Conservation (phyloP, 331 rosid genomes). For the Dryas integrifolia region DNA sequence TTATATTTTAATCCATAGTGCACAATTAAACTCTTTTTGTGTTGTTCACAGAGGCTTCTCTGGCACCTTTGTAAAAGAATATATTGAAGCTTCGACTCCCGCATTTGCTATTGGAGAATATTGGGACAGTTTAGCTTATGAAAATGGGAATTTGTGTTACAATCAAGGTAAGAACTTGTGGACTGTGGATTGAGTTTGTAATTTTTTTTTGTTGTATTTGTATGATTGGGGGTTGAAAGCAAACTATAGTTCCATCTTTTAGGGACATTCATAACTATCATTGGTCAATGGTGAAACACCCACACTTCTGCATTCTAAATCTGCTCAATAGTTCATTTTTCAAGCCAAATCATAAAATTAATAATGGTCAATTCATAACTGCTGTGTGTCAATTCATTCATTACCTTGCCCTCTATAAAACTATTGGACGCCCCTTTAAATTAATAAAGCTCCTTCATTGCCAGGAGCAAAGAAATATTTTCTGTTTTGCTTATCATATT, state of each 20-base stretch:
- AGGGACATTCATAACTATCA: not conserved
- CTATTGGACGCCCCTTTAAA: not conserved
- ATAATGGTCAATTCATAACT: not conserved
- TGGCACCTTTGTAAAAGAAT: slow-evolving; percentile 67
- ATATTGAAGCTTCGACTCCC: slow-evolving; percentile 66
- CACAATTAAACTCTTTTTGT: slow-evolving; percentile 17
- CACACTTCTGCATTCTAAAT: not conserved
- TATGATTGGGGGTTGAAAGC: slow-evolving; percentile 14
- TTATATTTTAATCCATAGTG: not conserved
- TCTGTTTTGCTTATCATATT: not conserved
- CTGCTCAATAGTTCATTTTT: not conserved
- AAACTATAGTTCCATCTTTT: slow-evolving; percentile 1
- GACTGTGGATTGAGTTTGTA: slow-evolving; percentile 13
- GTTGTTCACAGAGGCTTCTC: slow-evolving; percentile 59
- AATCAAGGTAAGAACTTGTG: slow-evolving; percentile 57
- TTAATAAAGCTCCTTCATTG: not conserved
- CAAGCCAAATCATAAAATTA: not conserved
- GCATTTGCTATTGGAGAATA: slow-evolving; percentile 77
- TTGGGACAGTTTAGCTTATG: slow-evolving; percentile 76
- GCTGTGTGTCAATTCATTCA: not conserved
- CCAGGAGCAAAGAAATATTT: not conserved
- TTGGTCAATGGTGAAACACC: not conserved
- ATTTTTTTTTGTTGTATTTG: slow-evolving; percentile 1
- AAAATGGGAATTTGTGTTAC: slow-evolving; percentile 64
- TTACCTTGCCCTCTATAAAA: not conserved